phyloP scores from a whole-genome alignment of 805 yeast species.

The Candida maris region DNA sequence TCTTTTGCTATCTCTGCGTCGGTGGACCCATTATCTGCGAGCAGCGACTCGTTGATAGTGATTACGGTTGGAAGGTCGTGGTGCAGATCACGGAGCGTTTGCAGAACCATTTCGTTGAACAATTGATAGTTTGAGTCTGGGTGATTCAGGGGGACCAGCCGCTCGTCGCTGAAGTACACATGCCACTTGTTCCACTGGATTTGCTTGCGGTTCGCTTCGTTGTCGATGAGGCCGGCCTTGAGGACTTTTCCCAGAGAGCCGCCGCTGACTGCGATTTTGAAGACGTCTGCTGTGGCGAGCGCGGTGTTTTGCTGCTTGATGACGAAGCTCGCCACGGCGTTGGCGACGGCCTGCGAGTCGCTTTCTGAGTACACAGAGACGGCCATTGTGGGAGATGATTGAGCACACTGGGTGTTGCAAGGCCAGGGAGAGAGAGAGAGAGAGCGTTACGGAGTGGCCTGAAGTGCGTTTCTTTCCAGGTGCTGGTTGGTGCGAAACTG shows the following conservation, averaged over 20 bases:
- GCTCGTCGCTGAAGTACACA: constrained; percentile 85
- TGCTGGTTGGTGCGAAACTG: no score
- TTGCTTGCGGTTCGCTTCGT: constrained; percentile 39
- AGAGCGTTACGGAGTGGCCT: no score
- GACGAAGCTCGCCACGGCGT: constrained; percentile 60
- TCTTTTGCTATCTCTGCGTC: constrained; percentile 56
- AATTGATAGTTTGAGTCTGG: constrained; percentile 84
- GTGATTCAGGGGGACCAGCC: constrained; percentile 78
- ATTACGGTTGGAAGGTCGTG: constrained; percentile 52
- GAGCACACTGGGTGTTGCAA: not conserved
- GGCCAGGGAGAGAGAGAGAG: not conserved
- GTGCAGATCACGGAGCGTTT: constrained; percentile 40
- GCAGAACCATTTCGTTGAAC: constrained; percentile 61
- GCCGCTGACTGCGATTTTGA: constrained; percentile 83
- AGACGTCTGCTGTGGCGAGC: constrained; percentile 40
- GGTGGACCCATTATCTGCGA: constrained; percentile 50
- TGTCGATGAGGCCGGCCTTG: constrained; percentile 61
- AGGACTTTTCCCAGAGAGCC: constrained; percentile 82
- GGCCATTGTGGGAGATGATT: not conserved
- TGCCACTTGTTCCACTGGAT: constrained; percentile 74
- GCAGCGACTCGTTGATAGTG: constrained; percentile 61
- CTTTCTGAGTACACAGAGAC: constrained; percentile 43
- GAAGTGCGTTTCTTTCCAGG: no score
- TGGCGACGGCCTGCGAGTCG: constrained; percentile 58
- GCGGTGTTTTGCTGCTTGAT: constrained; percentile 60